Conservation (phyloP, 176 grass and related monocot genomes). For the Cymbopogon citratus region DNA sequence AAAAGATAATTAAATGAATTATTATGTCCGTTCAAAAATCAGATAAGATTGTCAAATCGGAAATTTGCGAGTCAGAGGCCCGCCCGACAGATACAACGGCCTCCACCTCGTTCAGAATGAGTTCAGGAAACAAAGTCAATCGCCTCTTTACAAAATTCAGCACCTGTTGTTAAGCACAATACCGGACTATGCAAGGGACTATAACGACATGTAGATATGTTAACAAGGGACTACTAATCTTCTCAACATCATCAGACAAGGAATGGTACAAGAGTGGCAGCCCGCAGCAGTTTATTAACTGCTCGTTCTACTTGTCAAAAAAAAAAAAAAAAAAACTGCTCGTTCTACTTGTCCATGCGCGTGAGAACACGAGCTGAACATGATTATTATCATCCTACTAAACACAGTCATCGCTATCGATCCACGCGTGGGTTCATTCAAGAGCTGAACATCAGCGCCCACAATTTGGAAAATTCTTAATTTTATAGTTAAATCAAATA, state of each 20-base stretch:
- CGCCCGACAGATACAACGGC: not conserved
- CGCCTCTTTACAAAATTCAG: not conserved
- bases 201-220: not conserved
- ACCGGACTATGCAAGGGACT: not conserved
- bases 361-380: not conserved
- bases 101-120: not conserved
- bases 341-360: not conserved
- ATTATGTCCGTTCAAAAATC: slow-evolving; percentile 7
- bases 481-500: not conserved
- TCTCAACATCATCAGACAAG: not conserved
- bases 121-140: not conserved
- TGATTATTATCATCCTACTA: not conserved
- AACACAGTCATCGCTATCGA: not conserved
- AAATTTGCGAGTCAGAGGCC: slow-evolving; percentile 1
- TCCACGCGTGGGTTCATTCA: not conserved
- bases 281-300: not conserved
- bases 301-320: no score
- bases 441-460: not conserved
- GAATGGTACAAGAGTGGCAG: not conserved
- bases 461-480: not conserved
- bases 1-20: not conserved
- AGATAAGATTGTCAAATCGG: not conserved
- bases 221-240: not conserved
- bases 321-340: no score
- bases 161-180: not conserved